A percentile compares a stretch with the other conserved stretches of the same genome.
Conservation (phyloP, 169 alveolate genomes). For the Plasmodium falciparum region DNA sequence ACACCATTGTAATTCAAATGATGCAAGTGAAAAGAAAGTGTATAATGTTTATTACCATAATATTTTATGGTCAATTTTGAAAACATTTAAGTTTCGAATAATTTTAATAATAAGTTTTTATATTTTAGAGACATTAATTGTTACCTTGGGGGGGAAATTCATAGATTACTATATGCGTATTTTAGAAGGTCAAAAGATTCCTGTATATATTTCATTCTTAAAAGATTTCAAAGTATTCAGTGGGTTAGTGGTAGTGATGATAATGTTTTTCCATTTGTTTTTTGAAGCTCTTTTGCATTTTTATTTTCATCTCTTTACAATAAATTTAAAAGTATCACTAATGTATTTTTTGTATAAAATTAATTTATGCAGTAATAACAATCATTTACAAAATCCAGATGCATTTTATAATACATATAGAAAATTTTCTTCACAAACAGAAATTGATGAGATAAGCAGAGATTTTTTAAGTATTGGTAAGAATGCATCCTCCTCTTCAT, state of each 20-base stretch:
- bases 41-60: constrained; percentile 46
- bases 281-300: constrained; percentile 55
- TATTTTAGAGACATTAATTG: constrained; percentile 37
- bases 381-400: constrained; percentile 24
- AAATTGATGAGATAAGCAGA: not conserved
- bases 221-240: constrained; percentile 23
- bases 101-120: constrained; percentile 35
- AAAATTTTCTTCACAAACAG: not conserved
- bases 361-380: constrained; percentile 32
- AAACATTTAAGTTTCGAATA: constrained; percentile 54
- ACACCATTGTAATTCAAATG: constrained; percentile 10
- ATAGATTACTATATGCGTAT: constrained; percentile 32
- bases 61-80: constrained; percentile 46
- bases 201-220: constrained; percentile 24
- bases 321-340: constrained; percentile 32
- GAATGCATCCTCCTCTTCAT: not conserved
- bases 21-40: constrained; percentile 9
- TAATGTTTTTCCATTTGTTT: constrained; percentile 23
- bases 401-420: constrained; percentile 4
- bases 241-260: constrained; percentile 27
- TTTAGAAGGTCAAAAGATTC: constrained; percentile 43
- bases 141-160: constrained; percentile 18
- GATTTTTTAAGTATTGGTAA: constrained; percentile 1
- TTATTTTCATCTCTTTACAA: constrained; percentile 37
- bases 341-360: constrained; percentile 42